Conservation (phyloP, 2,329 filamentous ascomycete species). For the Calonectria hawksworthii region DNA sequence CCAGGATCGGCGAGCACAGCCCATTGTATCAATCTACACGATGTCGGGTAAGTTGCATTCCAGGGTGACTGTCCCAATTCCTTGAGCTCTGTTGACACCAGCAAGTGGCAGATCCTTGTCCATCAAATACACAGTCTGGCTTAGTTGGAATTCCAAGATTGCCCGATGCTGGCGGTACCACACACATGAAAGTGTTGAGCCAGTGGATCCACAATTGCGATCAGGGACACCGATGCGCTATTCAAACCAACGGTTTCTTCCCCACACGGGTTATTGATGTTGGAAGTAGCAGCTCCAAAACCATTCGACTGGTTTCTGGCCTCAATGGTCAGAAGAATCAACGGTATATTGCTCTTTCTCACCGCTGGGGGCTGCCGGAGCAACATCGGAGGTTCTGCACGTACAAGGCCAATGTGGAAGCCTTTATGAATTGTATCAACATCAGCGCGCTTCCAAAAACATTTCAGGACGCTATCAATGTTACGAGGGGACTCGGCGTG, state of each 20-base stretch:
- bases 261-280: not conserved
- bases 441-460: not conserved
- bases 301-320: not conserved
- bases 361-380: not conserved
- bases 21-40: not conserved
- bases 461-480: conserved; percentile 3
- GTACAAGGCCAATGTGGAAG: not conserved
- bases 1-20: not conserved
- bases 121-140: not conserved
- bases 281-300: not conserved
- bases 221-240: not conserved
- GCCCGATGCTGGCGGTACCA: not conserved
- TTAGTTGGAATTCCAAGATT: not conserved
- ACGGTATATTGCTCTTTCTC: not conserved
- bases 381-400: not conserved
- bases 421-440: not conserved
- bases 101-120: not conserved
- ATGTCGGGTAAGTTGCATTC: not conserved
- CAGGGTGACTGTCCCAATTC: no score
- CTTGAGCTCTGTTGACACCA: no score
- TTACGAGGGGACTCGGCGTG: not conserved
- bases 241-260: not conserved
- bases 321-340: not conserved
- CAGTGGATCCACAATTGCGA: not conserved
- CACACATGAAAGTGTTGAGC: not conserved